Base-by-base conservation (phyloP, 108 stramenopile genomes). In the Nitzschia inconspicua region DNA sequence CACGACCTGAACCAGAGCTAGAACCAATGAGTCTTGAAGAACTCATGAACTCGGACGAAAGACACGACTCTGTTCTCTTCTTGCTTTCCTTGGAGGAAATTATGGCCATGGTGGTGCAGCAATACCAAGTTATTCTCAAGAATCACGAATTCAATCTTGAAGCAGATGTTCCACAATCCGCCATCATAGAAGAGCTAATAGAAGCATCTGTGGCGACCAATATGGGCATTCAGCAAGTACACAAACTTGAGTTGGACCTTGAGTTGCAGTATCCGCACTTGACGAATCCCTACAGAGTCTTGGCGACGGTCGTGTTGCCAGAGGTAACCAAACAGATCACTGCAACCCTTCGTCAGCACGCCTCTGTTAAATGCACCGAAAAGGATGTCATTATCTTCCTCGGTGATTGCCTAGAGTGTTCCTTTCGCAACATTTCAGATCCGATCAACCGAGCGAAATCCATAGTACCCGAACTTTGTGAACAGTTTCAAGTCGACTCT, bases 321-420 rank as follows among this genome's bases (percentile, higher is more conserved):
- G 73, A 75, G 23, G 11, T 81, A 9, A 71, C 72, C 0, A 25
- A 47, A 18, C 11, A 54, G 4, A n/a, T 74, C n/a, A 47, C 57
- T 5, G 22, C 55, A 27, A 65, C 66, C 53, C 49, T 75, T 13
- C 41, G 29, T 8, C 56, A 65, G n/a, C 47, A 47, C 52, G 44
- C 66, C n/a, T 2, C 18, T 9, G 47, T 24, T 14, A 11, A 43
- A 37, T 61, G 32, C n/a, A 35, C 23, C 3, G 60, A 62, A 20
- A 37, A 24, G n/a, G 61, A 73, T 57, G 62, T 63, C 31, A 36
- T 54, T 7, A 18, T 56, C 25, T 82, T 75, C 43, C 37, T 82
- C 19, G 77, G 77, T n/a, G 76, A 78, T 55, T 67, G 54, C 36
- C 35, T 82, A 42, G 74, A 82, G 44, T 67, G 60, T n/a, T 26